Evolutionary conservation across 805 yeast genomes (phyloP).

Genomic region (Ogataea zsoltii): DNA sequence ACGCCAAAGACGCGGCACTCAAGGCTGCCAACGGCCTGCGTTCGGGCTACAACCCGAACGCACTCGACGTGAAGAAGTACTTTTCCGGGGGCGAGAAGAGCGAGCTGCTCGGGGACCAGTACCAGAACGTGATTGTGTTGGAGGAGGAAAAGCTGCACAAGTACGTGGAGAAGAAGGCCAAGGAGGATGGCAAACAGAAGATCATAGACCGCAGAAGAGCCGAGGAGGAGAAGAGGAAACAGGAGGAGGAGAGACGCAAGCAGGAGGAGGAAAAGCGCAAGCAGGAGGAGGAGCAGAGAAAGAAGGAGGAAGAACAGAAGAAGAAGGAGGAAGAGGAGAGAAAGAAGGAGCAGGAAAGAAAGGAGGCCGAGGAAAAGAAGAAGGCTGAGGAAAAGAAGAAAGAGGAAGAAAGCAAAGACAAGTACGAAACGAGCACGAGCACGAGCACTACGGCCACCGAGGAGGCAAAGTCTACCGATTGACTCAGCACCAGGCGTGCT

Average conservation of each 20-base stretch:
- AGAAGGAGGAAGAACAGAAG: constrained; percentile 4
- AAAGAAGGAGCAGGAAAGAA: constrained; percentile 3
- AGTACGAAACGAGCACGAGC: neutral
- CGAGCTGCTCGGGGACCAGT: neutral
- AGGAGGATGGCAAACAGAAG: constrained; percentile 3
- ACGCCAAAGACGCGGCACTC: constrained; percentile 5
- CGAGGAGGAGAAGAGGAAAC: constrained; percentile 7
- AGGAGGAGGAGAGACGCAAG: constrained; percentile 5
- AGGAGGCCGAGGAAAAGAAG: constrained; percentile 5
- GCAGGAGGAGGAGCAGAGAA: constrained; percentile 4
- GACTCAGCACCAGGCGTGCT: too few relatives aligned
- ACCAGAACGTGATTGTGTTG: constrained; percentile 1
- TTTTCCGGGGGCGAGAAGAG: constrained; percentile 3
- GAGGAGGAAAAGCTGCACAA: constrained; percentile 16
- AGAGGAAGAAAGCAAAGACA: neutral
- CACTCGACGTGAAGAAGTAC: constrained; percentile 10
- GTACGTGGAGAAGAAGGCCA: constrained; percentile 10
- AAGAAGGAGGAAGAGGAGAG: constrained; percentile 3
- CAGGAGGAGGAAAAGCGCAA: constrained; percentile 3
- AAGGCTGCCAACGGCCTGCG: constrained; percentile 1
- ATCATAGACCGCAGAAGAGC: neutral
- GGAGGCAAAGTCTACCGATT: too few relatives aligned
- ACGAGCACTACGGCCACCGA: too few relatives aligned
- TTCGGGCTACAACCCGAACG: constrained; percentile 4
- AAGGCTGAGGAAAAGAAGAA: constrained; percentile 1